phyloP scores from a whole-genome alignment of 768 basidiomycete genomes.

The Leucogyrophana mollusca region DNA sequence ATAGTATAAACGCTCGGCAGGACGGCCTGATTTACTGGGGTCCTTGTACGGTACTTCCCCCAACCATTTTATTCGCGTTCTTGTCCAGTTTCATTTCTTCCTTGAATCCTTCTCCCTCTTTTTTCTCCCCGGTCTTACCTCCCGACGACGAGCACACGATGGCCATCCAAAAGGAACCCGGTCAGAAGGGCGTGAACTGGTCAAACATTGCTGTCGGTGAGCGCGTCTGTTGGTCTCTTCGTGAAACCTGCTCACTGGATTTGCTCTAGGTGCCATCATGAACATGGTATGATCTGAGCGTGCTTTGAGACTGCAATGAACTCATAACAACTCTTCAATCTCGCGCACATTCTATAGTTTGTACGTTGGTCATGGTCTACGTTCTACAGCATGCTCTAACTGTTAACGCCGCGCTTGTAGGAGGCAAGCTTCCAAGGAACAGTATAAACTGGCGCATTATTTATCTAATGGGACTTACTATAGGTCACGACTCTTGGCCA shows the following conservation, averaged over 20 bases:
- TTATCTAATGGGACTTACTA: conserved; percentile 5
- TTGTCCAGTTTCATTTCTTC: conserved; percentile 5
- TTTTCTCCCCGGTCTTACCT: conserved; percentile 11
- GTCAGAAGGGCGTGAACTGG: conserved; percentile 90
- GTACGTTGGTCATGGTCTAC: conserved; percentile 28
- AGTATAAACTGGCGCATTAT: background rate
- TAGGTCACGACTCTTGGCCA: conserved; percentile 98
- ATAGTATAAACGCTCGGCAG: background rate
- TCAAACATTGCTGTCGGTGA: conserved; percentile 93
- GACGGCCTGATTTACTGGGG: background rate
- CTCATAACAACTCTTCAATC: conserved; percentile 7
- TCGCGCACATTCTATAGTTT: conserved; percentile 35
- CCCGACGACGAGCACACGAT: conserved; percentile 39
- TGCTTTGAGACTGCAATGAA: conserved; percentile 22
- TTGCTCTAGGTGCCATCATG: conserved; percentile 83
- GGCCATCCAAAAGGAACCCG: conserved; percentile 84
- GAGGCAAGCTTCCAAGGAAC: conserved; percentile 63
- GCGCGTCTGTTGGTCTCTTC: conserved; percentile 28
- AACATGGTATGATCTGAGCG: conserved; percentile 78
- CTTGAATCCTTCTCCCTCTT: conserved; percentile 6
- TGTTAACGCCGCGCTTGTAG: conserved; percentile 35
- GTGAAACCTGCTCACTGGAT: conserved; percentile 17
- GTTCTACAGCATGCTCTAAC: conserved; percentile 9
- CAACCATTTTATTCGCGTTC: conserved; percentile 8
- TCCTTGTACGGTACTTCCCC: conserved; percentile 1